Evolutionary conservation across 202 grass and related monocot species (phyloP).

Genomic region (Dendrocalamus latiflorus): DNA sequence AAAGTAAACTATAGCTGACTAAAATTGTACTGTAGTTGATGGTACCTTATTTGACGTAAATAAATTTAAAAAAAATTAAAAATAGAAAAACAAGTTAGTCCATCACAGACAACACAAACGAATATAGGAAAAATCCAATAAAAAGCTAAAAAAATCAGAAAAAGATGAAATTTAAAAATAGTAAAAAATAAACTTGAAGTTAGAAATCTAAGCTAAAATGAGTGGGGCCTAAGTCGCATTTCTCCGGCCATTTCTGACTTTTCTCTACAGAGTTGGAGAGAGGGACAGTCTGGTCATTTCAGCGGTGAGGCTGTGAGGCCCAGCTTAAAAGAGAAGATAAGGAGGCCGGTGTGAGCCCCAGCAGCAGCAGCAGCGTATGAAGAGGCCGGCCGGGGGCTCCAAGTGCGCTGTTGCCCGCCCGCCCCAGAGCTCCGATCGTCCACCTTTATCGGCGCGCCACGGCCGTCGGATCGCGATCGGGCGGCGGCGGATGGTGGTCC

Average conservation of each 20-base stretch:
- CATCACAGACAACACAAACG: no score
- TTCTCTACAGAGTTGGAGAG: neutral
- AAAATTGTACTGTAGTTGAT: no score
- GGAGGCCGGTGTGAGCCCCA: conserved; percentile 39
- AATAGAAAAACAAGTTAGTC: no score
- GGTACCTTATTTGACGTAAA: no score
- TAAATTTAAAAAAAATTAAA: no score
- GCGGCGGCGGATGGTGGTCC: conserved; percentile 36
- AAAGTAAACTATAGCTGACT: no score
- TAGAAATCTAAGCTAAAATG: no score
- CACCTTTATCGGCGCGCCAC: neutral
- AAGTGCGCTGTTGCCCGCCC: no score
- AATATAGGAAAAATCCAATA: no score
- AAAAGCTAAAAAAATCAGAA: no score
- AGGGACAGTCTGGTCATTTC: conserved; percentile 31
- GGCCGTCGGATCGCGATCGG: conserved; percentile 47
- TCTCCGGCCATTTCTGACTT: neutral
- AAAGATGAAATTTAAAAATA: no score
- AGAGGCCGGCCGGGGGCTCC: neutral
- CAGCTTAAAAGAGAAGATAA: conserved; percentile 48
- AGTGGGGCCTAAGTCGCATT: neutral
- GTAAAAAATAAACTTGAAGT: no score
- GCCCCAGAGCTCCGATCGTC: neutral
- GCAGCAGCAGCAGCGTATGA: conserved; percentile 33
- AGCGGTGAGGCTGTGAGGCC: conserved; percentile 1